Percentiles rank a stretch among this genome's conserved stretches.
Conservation (phyloP, 495 filamentous ascomycete species). For the Hypomontagnella submonticulosa region DNA sequence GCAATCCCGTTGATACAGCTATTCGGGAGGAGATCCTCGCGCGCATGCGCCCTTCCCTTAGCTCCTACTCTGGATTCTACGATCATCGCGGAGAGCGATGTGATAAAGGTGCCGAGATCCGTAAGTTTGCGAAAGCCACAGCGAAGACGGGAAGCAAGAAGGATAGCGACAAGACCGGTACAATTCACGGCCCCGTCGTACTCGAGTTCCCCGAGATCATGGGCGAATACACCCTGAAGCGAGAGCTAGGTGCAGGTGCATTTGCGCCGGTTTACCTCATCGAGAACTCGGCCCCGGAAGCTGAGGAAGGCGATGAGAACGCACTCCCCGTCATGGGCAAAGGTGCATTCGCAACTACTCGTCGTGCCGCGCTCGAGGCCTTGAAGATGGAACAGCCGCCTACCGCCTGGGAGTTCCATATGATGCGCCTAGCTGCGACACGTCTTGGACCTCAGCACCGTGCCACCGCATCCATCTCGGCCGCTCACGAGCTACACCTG, state of each 20-base stretch:
- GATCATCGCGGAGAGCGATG: constrained; percentile 68
- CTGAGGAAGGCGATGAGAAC: constrained; percentile 61
- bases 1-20: constrained; percentile 84
- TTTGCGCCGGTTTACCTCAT: constrained; percentile 95
- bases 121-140: constrained; percentile 76
- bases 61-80: constrained; percentile 79
- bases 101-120: constrained; percentile 76
- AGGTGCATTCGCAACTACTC: constrained; percentile 54
- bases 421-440: constrained; percentile 82
- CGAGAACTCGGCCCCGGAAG: constrained; percentile 68
- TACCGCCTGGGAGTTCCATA: constrained; percentile 94
- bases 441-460: constrained; percentile 75
- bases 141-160: constrained; percentile 67
- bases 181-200: constrained; percentile 66
- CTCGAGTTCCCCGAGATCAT: constrained; percentile 73
- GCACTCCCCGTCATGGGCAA: constrained; percentile 59
- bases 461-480: constrained; percentile 77
- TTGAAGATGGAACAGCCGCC: constrained; percentile 92
- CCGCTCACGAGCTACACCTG: constrained; percentile 87
- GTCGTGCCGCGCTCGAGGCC: constrained; percentile 74
- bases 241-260: constrained; percentile 92
- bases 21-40: constrained; percentile 79
- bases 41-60: constrained; percentile 74
- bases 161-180: constrained; percentile 69
- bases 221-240: constrained; percentile 77